Conservation (phyloP, 768 basidiomycete species). For the Floccularia luteovirens region DNA sequence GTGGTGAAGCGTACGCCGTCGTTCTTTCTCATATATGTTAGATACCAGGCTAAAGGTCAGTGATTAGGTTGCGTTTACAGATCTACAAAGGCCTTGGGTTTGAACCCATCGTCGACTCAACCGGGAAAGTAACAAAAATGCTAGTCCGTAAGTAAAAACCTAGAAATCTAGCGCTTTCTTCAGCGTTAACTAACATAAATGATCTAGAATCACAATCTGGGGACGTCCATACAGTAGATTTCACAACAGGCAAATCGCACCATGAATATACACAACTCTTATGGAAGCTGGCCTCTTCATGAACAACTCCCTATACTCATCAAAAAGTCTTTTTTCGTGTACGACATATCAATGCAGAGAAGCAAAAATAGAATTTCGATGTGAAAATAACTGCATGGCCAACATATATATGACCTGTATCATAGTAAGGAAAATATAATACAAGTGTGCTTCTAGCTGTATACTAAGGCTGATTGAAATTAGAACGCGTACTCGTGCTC, state of each 20-base stretch:
- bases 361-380: too few relatives aligned
- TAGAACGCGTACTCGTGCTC: too few relatives aligned
- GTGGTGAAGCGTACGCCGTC: constrained; percentile 54
- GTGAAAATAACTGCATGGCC: too few relatives aligned
- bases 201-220: constrained; percentile 40
- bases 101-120: constrained; percentile 50
- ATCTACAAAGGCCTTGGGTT: constrained; percentile 71
- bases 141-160: constrained; percentile 63
- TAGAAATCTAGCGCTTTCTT: not conserved
- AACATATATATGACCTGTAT: not conserved
- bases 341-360: too few relatives aligned
- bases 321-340: too few relatives aligned
- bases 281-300: constrained; percentile 40
- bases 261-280: constrained; percentile 29
- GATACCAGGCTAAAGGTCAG: constrained; percentile 1
- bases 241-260: constrained; percentile 23
- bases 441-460: not conserved
- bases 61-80: constrained; percentile 51
- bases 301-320: constrained; percentile 11
- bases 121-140: constrained; percentile 47
- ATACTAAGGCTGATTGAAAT: too few relatives aligned
- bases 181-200: not conserved
- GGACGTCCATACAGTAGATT: constrained; percentile 34
- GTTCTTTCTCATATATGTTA: not conserved
- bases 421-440: constrained; percentile 1